A percentile compares a stretch with the other conserved stretches of the same genome.
These are phyloP conservation scores for Backusella parvicylindrica DNA, from an alignment of 192 early-diverging fungal species.

Conservation along the genomic window DNA sequence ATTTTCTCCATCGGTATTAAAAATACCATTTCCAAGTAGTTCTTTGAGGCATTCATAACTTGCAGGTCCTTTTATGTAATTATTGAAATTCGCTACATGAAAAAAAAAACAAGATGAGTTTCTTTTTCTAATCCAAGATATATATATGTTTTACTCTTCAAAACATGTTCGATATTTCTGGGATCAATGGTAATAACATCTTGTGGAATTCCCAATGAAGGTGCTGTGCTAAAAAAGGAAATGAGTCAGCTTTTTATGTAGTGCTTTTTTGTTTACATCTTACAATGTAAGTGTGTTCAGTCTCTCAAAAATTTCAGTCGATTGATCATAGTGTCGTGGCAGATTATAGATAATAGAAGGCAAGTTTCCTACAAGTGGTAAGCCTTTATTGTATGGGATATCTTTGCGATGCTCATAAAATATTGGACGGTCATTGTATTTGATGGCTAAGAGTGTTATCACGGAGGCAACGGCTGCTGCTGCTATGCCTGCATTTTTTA, in stretches of 20 bases:
- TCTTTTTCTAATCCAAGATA: too few relatives aligned
- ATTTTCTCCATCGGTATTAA: slow-evolving; percentile 14
- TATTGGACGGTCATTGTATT: slow-evolving; percentile 21
- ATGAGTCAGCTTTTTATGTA: too few relatives aligned
- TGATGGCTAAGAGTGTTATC: slow-evolving; percentile 1
- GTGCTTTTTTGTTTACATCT: too few relatives aligned
- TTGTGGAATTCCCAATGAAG: too few relatives aligned
- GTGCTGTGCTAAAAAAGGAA: too few relatives aligned
- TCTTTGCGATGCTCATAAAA: slow-evolving; percentile 12
- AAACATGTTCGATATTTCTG: slow-evolving; percentile 5
- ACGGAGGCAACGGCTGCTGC: background rate
- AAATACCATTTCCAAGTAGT: slow-evolving; percentile 1
- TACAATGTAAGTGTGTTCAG: slow-evolving; percentile 9
- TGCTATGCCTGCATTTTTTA: background rate
- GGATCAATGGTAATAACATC: slow-evolving; percentile 5
- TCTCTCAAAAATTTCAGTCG: background rate
- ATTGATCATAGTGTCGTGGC: slow-evolving; percentile 1
- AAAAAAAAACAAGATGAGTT: too few relatives aligned
- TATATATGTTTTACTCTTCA: slow-evolving; percentile 18
- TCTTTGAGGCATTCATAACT: slow-evolving; percentile 36
- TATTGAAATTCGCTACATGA: slow-evolving; percentile 3
- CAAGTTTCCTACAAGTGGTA: slow-evolving; percentile 21
- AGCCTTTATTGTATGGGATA: slow-evolving; percentile 6
- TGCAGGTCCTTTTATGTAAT: slow-evolving; percentile 25
- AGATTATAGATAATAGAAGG: background rate